phyloP scores from a whole-genome alignment of 768 basidiomycete species.

The Kockovaella imperatae region DNA sequence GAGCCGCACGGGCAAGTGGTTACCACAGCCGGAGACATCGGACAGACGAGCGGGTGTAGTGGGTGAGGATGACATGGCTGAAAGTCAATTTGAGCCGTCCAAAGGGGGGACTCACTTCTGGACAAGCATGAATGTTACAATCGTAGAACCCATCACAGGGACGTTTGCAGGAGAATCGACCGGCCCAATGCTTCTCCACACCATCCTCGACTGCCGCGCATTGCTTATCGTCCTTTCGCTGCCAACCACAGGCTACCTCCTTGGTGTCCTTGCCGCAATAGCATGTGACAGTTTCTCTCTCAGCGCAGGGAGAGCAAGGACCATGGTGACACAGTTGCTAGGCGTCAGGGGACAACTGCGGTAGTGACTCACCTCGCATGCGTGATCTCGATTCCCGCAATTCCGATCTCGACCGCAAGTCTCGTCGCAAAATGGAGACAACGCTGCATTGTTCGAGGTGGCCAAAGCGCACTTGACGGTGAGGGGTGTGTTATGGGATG shows the following conservation, averaged over 20 bases:
- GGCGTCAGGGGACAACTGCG: neutral
- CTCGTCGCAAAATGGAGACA: slow-evolving; percentile 36
- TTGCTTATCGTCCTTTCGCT: slow-evolving; percentile 18
- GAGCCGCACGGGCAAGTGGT: slow-evolving; percentile 63
- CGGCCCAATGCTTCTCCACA: slow-evolving; percentile 56
- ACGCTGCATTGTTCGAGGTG: slow-evolving; percentile 25
- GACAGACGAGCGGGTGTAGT: slow-evolving; percentile 56
- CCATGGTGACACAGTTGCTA: slow-evolving; percentile 64
- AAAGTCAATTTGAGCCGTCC: slow-evolving; percentile 8
- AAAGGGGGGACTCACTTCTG: slow-evolving; percentile 45
- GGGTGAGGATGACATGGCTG: slow-evolving; percentile 67
- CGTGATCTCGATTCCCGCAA: slow-evolving; percentile 51
- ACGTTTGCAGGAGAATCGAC: slow-evolving; percentile 57
- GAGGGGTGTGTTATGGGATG: slow-evolving; percentile 60
- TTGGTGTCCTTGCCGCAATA: slow-evolving; percentile 69
- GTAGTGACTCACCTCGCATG: slow-evolving; percentile 49
- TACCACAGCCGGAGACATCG: slow-evolving; percentile 61
- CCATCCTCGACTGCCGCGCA: slow-evolving; percentile 47
- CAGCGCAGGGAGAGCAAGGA: slow-evolving; percentile 59
- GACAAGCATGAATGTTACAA: slow-evolving; percentile 69
- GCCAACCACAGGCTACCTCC: slow-evolving; percentile 57
- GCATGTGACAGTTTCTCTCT: slow-evolving; percentile 56
- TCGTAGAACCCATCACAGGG: slow-evolving; percentile 62
- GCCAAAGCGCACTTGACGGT: slow-evolving; percentile 45
- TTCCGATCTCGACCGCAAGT: slow-evolving; percentile 58